A percentile compares a stretch with the other conserved stretches of the same genome.
phyloP scores from a whole-genome alignment of 257 asterid genomes.

The Nicotiana benthamiana region DNA sequence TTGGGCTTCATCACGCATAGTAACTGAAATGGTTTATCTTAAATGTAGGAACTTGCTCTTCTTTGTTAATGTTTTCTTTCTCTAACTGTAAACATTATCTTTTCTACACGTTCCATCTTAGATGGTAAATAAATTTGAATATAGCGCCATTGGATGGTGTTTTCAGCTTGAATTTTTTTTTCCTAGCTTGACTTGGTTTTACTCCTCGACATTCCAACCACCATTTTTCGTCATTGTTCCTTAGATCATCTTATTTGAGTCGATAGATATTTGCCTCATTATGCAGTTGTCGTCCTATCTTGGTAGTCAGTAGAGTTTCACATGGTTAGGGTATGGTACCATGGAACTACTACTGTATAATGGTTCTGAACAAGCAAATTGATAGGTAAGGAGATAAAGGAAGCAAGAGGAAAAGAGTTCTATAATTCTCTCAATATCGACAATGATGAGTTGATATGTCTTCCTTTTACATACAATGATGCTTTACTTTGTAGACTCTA shows the following conservation, averaged over 20 bases:
- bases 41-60: not conserved
- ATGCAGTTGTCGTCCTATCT: not conserved
- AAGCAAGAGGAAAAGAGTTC: no score
- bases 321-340: not conserved
- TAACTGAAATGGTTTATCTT: not conserved
- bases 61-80: not conserved
- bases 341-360: not conserved
- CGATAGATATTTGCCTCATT: not conserved
- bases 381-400: no score
- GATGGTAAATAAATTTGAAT: not conserved
- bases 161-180: not conserved
- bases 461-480: no score
- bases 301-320: not conserved
- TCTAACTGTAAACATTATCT: not conserved
- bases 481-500: no score
- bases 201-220: not conserved
- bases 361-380: no score
- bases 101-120: not conserved
- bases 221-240: not conserved
- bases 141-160: not conserved
- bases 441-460: no score
- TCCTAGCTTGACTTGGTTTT: no score
- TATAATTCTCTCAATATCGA: no score
- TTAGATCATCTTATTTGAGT: not conserved
- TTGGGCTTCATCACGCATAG: not conserved